A percentile compares a stretch with the other conserved stretches of the same genome.
Evolutionary conservation across 306 rosid species (phyloP).

Genomic region (Glycine tomentella): DNA sequence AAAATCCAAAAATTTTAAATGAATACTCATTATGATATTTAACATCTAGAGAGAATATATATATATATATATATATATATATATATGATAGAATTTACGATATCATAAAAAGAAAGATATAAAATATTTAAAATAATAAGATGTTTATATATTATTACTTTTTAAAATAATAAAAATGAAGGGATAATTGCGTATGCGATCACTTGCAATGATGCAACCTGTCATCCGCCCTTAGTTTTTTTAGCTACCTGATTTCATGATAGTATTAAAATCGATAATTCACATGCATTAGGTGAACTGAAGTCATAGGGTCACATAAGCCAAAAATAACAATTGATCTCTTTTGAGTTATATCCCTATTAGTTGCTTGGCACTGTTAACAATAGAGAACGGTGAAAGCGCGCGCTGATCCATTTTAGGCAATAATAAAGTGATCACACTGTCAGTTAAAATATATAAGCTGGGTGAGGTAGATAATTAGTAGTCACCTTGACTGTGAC

Average conservation of each 20-base stretch:
- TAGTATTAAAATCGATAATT: constrained; percentile 28
- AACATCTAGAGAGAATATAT: too few relatives aligned
- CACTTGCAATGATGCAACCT: constrained; percentile 3
- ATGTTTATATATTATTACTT: too few relatives aligned
- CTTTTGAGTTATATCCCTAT: constrained; percentile 35
- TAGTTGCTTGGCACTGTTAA: constrained; percentile 24
- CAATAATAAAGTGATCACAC: constrained; percentile 26
- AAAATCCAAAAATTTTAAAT: too few relatives aligned
- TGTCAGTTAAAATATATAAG: constrained; percentile 19
- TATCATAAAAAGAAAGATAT: too few relatives aligned
- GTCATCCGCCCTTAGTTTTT: constrained; percentile 59
- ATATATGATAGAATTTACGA: too few relatives aligned
- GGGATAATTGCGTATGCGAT: constrained; percentile 6
- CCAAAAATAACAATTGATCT: constrained; percentile 29
- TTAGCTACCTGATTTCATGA: constrained; percentile 51
- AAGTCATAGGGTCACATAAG: not conserved
- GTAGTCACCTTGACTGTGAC: not conserved
- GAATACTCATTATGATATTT: too few relatives aligned
- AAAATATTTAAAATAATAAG: too few relatives aligned
- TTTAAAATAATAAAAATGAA: constrained; percentile 30
- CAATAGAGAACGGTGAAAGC: constrained; percentile 6
- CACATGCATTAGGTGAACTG: constrained; percentile 12
- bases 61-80: too few relatives aligned
- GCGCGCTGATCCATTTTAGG: constrained; percentile 24
- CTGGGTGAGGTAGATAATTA: too few relatives aligned